phyloP scores from a whole-genome alignment of 2,329 filamentous ascomycete genomes.

The Davidsoniella virescens region DNA sequence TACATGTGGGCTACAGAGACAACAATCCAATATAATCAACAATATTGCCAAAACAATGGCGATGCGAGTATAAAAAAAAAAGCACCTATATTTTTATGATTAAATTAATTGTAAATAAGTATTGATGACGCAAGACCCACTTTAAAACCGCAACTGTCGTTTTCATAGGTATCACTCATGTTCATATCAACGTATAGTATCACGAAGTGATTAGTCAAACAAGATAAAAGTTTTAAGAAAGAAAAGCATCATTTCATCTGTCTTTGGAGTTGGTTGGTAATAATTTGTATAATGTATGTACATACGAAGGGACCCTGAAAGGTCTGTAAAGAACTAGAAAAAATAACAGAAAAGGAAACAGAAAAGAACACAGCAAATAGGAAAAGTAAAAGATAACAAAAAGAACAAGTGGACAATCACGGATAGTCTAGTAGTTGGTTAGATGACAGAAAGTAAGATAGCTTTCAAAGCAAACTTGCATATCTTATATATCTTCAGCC shows the following conservation, averaged over 20 bases:
- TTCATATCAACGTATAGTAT: no score
- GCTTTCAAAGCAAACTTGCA: no score
- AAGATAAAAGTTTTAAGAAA: no score
- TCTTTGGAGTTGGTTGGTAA: no score
- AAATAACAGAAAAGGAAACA: slow-evolving; percentile 1
- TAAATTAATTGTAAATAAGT: no score
- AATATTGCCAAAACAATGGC: neutral
- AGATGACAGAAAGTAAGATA: neutral
- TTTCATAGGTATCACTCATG: no score
- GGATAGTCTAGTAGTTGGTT: neutral
- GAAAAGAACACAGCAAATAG: slow-evolving; percentile 1
- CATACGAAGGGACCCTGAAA: neutral
- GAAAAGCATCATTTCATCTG: no score
- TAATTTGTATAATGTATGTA: neutral
- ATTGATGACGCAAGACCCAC: no score
- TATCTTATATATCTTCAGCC: no score
- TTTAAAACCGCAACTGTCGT: no score
- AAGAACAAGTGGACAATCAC: slow-evolving; percentile 6
- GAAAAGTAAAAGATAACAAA: neutral
- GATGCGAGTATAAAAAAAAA: neutral
- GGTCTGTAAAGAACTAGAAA: neutral
- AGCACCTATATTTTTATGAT: no score
- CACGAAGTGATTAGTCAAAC: no score
- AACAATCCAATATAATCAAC: neutral
- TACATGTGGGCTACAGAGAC: neutral